These are phyloP conservation scores for Cystofilobasidium capitatum DNA, from an alignment of 768 basidiomycete species.

Conservation along the genomic window DNA sequence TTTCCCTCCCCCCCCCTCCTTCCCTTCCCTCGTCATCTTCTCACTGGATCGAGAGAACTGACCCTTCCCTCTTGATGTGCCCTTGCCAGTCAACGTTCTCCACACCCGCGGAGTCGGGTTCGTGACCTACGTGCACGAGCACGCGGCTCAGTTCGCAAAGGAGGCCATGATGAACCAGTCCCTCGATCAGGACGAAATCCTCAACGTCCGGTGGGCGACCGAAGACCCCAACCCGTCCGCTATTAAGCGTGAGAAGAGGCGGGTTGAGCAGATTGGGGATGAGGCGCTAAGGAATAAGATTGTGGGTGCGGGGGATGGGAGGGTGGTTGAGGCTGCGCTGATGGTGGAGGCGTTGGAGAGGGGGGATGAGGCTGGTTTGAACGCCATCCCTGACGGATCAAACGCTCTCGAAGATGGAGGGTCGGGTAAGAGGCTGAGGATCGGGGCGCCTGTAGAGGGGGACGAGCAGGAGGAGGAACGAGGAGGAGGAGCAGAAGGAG, in stretches of 20 bases:
- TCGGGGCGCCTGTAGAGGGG: slow-evolving; percentile 26
- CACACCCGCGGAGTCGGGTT: slow-evolving; percentile 94
- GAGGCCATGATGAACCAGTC: slow-evolving; percentile 99
- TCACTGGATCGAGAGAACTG: not conserved
- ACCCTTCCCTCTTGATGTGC: not conserved
- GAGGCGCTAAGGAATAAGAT: slow-evolving; percentile 72
- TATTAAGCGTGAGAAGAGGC: slow-evolving; percentile 71
- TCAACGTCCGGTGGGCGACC: slow-evolving; percentile 98
- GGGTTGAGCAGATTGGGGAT: slow-evolving; percentile 73
- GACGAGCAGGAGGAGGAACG: slow-evolving; percentile 31
- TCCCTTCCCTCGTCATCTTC: not conserved
- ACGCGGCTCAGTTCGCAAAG: slow-evolving; percentile 87
- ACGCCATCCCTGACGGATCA: slow-evolving; percentile 39
- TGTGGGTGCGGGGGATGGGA: slow-evolving; percentile 49
- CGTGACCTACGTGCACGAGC: slow-evolving; percentile 82
- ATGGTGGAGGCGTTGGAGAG: slow-evolving; percentile 81
- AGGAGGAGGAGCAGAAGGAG: slow-evolving; percentile 39
- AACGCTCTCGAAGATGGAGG: slow-evolving; percentile 42
- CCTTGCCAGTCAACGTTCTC: slow-evolving; percentile 62
- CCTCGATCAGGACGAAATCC: slow-evolving; percentile 89
- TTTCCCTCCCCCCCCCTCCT: not conserved
- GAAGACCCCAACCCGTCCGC: slow-evolving; percentile 93
- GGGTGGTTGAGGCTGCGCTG: slow-evolving; percentile 79
- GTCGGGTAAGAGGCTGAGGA: slow-evolving; percentile 39
- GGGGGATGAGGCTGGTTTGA: slow-evolving; percentile 44